Percentiles rank a stretch among this genome's conserved stretches.
phyloP scores from a whole-genome alignment of 192 early-diverging fungal species.

The Gryganskiella cystojenkinii region DNA sequence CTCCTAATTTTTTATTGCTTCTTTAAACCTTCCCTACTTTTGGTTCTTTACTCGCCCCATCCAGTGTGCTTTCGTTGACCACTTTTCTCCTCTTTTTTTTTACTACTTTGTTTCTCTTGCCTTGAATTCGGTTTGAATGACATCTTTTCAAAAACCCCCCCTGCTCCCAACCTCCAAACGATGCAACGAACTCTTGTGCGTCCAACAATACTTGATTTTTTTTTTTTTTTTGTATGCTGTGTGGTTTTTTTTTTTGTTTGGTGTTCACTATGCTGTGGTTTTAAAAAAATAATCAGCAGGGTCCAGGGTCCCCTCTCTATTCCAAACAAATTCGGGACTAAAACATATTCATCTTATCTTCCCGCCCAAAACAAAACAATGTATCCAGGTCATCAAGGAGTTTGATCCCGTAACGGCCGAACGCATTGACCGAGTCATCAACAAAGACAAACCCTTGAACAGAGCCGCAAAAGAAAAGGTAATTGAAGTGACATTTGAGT shows the following conservation, averaged over 20 bases:
- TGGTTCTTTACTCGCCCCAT: too few species aligned
- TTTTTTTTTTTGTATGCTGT: background rate
- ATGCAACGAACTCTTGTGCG: background rate
- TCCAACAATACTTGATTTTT: background rate
- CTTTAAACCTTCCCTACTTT: too few species aligned
- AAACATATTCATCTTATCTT: too few species aligned
- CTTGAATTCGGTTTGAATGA: background rate
- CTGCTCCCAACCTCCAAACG: background rate
- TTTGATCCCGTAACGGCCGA: slow-evolving; percentile 40
- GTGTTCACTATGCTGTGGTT: background rate
- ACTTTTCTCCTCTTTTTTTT: too few species aligned
- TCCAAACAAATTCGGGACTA: too few species aligned
- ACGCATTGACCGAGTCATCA: slow-evolving; percentile 47
- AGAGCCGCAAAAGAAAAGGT: slow-evolving; percentile 38
- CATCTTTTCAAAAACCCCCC: background rate
- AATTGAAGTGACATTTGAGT: too few species aligned
- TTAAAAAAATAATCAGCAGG: too few species aligned
- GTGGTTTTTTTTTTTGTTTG: background rate
- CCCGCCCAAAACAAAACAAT: too few species aligned
- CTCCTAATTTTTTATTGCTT: too few species aligned
- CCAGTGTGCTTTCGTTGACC: too few species aligned
- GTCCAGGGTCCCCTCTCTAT: too few species aligned
- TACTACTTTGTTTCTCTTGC: background rate
- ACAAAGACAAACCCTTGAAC: slow-evolving; percentile 36
- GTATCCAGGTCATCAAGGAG: slow-evolving; percentile 26